Base-by-base conservation (phyloP, 495 filamentous ascomycete species). In the Talaromyces borbonicus region DNA sequence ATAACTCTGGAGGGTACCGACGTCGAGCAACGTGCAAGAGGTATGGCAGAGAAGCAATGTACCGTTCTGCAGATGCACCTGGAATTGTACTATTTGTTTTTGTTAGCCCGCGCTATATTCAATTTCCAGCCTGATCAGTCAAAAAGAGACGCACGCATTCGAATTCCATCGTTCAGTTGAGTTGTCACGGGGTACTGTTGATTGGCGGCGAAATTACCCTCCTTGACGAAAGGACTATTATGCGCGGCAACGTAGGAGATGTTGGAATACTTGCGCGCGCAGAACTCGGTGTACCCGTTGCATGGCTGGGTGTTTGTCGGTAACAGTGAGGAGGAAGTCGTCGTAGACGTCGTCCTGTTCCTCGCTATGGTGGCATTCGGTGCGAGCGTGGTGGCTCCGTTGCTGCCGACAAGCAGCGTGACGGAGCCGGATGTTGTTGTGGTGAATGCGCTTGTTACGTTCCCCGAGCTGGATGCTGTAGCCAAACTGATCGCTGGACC, bases 231-330 rank as follows among this genome's bases (percentile, higher is more conserved):
- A 15, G 88, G 85, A 25, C 83, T 89, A 67, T 95, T 95, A 66
- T 97, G 82, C 11, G 85, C 82, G 16, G 82, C 85, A 3, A 97
- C 79, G 56, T 86, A 71, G 45, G 89, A 92, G 59, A 97, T 85
- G 60, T 95, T 92, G 66, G 84, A 84, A 57, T 90, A 97, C 46
- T 78, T 79, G 37, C 88, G 74, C 6, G 57, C 60, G 64, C 90
- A 97, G 55, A 94, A 80, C 56, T 93, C 86, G n/a, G 78, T 64
- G 53, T 90, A 85, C 59, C 77, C 75, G 61, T 97, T 97, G 72
- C 90, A 97, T 3, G 87, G 80, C 46, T 74, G 78, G 0, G 80
- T 85, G 54, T 87, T 87, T 1, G 74, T 75, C 0, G 75, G 64
- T 14, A 61, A 55, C 0, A 75, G 64, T 6, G 65, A 53, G 2